Evolutionary conservation across 2,329 filamentous ascomycete genomes (phyloP).

Genomic region (Biscogniauxia marginata): DNA sequence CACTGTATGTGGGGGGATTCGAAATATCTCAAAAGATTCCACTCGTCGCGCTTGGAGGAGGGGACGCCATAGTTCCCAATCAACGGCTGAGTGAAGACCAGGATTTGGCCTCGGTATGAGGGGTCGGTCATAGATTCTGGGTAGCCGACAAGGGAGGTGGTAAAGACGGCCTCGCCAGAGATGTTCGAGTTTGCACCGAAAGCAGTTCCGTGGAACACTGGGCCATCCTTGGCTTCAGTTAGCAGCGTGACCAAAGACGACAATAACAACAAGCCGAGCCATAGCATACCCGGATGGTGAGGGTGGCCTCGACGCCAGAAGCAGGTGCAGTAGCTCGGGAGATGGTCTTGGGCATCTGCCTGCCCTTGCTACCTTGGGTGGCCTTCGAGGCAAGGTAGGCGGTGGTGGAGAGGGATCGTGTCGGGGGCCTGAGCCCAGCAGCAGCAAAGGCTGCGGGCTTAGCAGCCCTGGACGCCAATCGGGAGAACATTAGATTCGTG

Average conservation of each 20-base stretch:
- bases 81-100: slow-evolving; percentile 96
- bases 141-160: slow-evolving; percentile 95
- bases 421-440: slow-evolving; percentile 37
- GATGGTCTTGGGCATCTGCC: slow-evolving; percentile 61
- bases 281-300: slow-evolving; percentile 79
- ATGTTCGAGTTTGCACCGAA: slow-evolving; percentile 97
- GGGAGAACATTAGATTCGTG: slow-evolving; percentile 56
- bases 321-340: slow-evolving; percentile 63
- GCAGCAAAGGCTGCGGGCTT: slow-evolving; percentile 51
- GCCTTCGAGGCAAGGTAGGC: slow-evolving; percentile 43
- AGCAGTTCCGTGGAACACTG: slow-evolving; percentile 92
- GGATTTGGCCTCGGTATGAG: slow-evolving; percentile 88
- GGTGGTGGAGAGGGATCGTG: slow-evolving; percentile 40
- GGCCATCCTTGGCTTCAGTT: slow-evolving; percentile 66
- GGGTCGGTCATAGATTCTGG: slow-evolving; percentile 92
- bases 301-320: slow-evolving; percentile 77
- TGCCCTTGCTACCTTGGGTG: slow-evolving; percentile 67
- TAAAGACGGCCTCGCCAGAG: slow-evolving; percentile 97
- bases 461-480: slow-evolving; percentile 51
- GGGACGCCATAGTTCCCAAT: slow-evolving; percentile 99
- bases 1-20: slow-evolving; percentile 98
- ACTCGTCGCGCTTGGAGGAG: slow-evolving; percentile 78
- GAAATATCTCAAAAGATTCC: slow-evolving; percentile 93
- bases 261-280: not conserved
- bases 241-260: slow-evolving; percentile 24